Evolutionary conservation across 805 yeast genomes (phyloP).

Genomic region (Starmerella powellii): DNA sequence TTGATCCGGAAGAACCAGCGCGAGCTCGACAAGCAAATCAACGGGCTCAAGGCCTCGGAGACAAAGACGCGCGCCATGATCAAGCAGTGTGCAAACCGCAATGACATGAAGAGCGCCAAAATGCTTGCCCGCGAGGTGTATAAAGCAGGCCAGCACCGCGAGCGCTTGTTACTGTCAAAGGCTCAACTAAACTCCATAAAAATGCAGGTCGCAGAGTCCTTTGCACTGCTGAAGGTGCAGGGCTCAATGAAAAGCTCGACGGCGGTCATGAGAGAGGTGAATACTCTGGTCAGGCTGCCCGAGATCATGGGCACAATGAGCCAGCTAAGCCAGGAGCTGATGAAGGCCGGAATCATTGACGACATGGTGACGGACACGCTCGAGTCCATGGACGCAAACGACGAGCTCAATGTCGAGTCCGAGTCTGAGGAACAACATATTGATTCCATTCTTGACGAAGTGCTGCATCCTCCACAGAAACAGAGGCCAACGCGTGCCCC

Average conservation of each 20-base stretch:
- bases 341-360: conserved; percentile 56
- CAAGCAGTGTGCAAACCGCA: conserved; percentile 59
- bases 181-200: conserved; percentile 78
- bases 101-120: conserved; percentile 63
- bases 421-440: conserved; percentile 28
- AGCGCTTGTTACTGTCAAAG: conserved; percentile 61
- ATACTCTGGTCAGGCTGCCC: conserved; percentile 63
- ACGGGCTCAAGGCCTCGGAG: conserved; percentile 45
- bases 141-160: conserved; percentile 58
- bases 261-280: conserved; percentile 77
- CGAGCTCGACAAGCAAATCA: conserved; percentile 68
- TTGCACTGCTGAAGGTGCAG: conserved; percentile 70
- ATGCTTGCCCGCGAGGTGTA: conserved; percentile 73
- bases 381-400: conserved; percentile 55
- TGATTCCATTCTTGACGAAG: conserved; percentile 30
- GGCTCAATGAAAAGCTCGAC: conserved; percentile 71
- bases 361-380: conserved; percentile 92
- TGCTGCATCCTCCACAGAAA: conserved; percentile 30
- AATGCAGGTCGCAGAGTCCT: conserved; percentile 85
- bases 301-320: conserved; percentile 72
- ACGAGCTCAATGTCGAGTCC: conserved; percentile 36
- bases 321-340: conserved; percentile 72
- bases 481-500: not conserved
- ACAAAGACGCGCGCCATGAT: conserved; percentile 69
- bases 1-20: conserved; percentile 74